Percentiles rank a stretch among this genome's conserved stretches.
These are phyloP conservation scores for Fusarium gaditjirri DNA, from an alignment of 2,329 filamentous ascomycete genomes.

Conservation along the genomic window DNA sequence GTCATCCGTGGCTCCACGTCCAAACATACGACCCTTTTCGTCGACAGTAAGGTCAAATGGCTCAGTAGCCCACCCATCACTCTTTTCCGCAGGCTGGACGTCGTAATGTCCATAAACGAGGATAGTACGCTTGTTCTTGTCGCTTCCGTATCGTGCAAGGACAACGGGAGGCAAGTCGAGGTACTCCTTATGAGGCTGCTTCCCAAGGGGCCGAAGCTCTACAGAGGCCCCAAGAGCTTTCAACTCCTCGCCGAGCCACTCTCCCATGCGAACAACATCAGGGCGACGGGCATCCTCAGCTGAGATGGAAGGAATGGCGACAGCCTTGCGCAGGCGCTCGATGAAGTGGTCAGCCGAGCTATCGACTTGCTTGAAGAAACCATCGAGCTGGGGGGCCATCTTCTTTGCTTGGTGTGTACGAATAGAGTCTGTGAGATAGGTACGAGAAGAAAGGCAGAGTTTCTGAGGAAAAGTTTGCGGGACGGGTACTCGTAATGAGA, in stretches of 20 bases:
- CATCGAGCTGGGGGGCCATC: conserved; percentile 91
- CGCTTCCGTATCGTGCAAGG: conserved; percentile 89
- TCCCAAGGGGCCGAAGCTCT: conserved; percentile 86
- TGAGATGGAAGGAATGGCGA: conserved; percentile 96
- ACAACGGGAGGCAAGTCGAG: conserved; percentile 94
- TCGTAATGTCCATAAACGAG: conserved; percentile 99
- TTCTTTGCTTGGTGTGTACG: conserved; percentile 71
- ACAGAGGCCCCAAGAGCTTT: conserved; percentile 86
- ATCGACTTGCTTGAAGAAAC: conserved; percentile 94
- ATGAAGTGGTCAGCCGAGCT: conserved; percentile 83
- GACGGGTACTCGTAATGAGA: conserved; percentile 36
- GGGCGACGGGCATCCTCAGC: conserved; percentile 88
- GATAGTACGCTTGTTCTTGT: conserved; percentile 93
- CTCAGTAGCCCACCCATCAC: conserved; percentile 95
- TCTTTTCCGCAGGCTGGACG: conserved; percentile 92
- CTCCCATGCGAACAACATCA: conserved; percentile 96
- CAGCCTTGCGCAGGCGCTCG: conserved; percentile 87
- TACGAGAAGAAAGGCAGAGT: conserved; percentile 43
- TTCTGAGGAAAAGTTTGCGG: conserved; percentile 27
- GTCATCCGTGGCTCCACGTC: conserved; percentile 94
- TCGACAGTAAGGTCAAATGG: conserved; percentile 91
- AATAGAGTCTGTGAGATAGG: conserved; percentile 65
- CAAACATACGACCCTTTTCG: conserved; percentile 94
- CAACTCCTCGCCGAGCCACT: conserved; percentile 88
- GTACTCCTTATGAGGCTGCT: conserved; percentile 90